Percentiles rank a stretch among this genome's conserved stretches.
Evolutionary conservation across 2,329 filamentous ascomycete genomes (phyloP).

Genomic region (Escovopsis weberi): DNA sequence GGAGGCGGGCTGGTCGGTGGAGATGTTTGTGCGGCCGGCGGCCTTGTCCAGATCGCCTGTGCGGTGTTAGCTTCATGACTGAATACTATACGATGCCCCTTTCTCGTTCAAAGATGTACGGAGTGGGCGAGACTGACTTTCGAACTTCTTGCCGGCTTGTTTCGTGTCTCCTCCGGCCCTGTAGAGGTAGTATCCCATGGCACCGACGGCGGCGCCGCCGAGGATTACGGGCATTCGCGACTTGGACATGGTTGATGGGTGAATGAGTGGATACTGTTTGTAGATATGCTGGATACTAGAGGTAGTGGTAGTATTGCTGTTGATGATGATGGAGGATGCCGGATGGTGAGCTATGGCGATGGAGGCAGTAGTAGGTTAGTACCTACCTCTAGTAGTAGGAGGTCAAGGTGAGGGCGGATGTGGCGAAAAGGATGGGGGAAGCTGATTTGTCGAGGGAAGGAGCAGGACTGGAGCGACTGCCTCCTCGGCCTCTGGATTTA

Average conservation of each 20-base stretch:
- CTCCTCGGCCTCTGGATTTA: too few species aligned
- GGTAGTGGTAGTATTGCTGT: too few species aligned
- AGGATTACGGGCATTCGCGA: slow-evolving; percentile 34
- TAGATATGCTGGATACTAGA: not conserved
- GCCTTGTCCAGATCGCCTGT: slow-evolving; percentile 63
- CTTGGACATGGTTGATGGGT: slow-evolving; percentile 25
- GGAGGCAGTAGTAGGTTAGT: too few species aligned
- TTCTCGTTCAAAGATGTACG: too few species aligned
- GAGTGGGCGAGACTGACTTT: slow-evolving; percentile 42
- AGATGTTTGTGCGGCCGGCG: slow-evolving; percentile 44
- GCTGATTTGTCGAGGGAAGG: too few species aligned
- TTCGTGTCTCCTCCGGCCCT: slow-evolving; percentile 66
- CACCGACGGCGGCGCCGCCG: slow-evolving; percentile 50
- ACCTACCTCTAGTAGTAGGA: too few species aligned
- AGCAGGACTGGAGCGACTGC: too few species aligned
- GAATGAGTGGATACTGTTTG: not conserved
- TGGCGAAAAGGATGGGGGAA: too few species aligned
- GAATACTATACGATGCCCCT: too few species aligned
- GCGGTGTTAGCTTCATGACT: not conserved
- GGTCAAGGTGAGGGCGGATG: too few species aligned
- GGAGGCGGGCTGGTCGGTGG: slow-evolving; percentile 41
- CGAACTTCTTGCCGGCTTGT: slow-evolving; percentile 71
- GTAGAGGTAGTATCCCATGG: slow-evolving; percentile 84
- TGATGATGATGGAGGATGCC: too few species aligned
- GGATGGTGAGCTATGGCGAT: too few species aligned